Percentiles rank a stretch among this genome's conserved stretches.
These are phyloP conservation scores for Tricholoma hemisulphureum DNA, from an alignment of 768 basidiomycete genomes.

Conservation along the genomic window DNA sequence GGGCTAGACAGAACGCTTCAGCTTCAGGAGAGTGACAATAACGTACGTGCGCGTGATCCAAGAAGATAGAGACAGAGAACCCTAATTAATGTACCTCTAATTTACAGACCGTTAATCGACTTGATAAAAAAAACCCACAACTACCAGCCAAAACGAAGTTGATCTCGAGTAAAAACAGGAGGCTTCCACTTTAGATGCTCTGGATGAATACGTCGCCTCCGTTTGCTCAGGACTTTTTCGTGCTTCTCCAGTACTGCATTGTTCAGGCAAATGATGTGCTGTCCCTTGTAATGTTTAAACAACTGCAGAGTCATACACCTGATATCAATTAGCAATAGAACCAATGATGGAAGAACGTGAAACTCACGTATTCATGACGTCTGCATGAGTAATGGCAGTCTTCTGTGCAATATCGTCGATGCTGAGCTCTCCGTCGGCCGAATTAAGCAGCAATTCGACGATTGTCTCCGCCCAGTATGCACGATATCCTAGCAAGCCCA, in stretches of 20 bases:
- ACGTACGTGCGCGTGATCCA: background rate
- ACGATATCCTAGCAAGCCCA: constrained; percentile 89
- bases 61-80: background rate
- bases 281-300: constrained; percentile 95
- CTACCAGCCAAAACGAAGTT: constrained; percentile 73
- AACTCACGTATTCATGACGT: constrained; percentile 97
- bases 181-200: constrained; percentile 91
- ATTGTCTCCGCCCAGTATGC: constrained; percentile 98
- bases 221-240: constrained; percentile 79
- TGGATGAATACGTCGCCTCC: constrained; percentile 73
- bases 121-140: background rate
- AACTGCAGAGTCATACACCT: constrained; percentile 94
- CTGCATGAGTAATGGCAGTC: constrained; percentile 91
- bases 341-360: constrained; percentile 5
- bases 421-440: constrained; percentile 76
- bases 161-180: constrained; percentile 87
- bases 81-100: background rate
- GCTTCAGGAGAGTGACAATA: background rate
- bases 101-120: background rate
- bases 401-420: constrained; percentile 97
- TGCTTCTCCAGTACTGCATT: constrained; percentile 90
- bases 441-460: constrained; percentile 79
- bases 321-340: constrained; percentile 7
- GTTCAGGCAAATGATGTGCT: constrained; percentile 89
- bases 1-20: constrained; percentile 7